Base-by-base conservation (phyloP, 2,329 filamentous ascomycete species). In the Clathrospora elynae region DNA sequence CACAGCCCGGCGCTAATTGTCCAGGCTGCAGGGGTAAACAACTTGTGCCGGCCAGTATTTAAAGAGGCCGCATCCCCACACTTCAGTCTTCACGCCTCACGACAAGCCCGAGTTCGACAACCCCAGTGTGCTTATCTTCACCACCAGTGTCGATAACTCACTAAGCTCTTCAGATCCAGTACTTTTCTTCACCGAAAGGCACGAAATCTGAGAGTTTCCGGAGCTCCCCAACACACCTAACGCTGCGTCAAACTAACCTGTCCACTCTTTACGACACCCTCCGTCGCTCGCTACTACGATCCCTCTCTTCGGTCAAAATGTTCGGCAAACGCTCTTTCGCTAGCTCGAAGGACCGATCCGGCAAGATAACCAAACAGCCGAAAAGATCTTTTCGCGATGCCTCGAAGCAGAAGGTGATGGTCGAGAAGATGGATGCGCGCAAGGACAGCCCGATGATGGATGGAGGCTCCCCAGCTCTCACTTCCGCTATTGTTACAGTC, bases 261-360 rank as follows among this genome's bases (percentile, higher is more conserved):
- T 70, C 69, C 73, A 66, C 70, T 74, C 73, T 74, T 74, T 71
- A 53, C 55, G 51, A 61, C 77, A 75, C 75, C 74, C 74, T 61
- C 48, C 52, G 59, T 64, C 62, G 52, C 55, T 66, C 62, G 59
- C 56, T 69, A 55, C 51, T 68, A 62, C 70, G 62, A 64, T 70
- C 61, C 61, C 62, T 66, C 60, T 70, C 68, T 72, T 72, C 67
- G 62, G 56, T 57, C 76, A 78, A 70, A 73, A 96, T 96, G 89
- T 95, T 96, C 80, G 66, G 66, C 35, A 95, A 90, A 78, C 89
- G 89, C 71, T 91, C 90, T 67, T 91, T 93, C 76, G 80, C 85
- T 51, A 68, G 61, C 72, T 85, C 86, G 61, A 86, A 85, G 73
- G 86, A 92, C 73, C 88, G 90, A 67, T 87, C 91, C 73, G 87